Conservation (phyloP, 805 yeast species). For the Schwanniomyces polymorphus region DNA sequence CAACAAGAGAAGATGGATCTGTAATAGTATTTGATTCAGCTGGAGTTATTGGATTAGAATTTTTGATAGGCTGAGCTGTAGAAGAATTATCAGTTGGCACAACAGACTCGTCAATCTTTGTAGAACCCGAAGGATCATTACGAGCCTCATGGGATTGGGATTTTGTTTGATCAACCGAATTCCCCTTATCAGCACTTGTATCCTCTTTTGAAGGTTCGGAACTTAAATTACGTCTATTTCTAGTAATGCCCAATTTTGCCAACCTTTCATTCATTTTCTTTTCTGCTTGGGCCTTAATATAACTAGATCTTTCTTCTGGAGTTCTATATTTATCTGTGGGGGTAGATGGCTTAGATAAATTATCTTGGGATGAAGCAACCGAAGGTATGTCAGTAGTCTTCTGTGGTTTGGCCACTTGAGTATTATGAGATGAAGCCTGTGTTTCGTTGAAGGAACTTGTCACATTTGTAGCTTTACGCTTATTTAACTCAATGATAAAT, state of each 20-base stretch:
- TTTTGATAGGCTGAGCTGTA: background rate
- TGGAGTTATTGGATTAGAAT: background rate
- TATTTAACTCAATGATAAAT: conserved; percentile 57
- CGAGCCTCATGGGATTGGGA: background rate
- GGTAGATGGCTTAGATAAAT: background rate
- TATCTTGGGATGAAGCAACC: conserved; percentile 5
- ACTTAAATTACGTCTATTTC: conserved; percentile 25
- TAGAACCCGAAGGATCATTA: background rate
- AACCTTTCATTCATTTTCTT: conserved; percentile 80
- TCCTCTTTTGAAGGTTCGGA: background rate
- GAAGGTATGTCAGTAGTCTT: conserved; percentile 9
- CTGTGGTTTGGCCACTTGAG: conserved; percentile 1
- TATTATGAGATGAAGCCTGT: conserved; percentile 1
- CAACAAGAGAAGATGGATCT: background rate
- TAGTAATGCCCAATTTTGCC: conserved; percentile 73
- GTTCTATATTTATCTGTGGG: conserved; percentile 30
- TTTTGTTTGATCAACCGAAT: too few species aligned
- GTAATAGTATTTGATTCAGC: background rate
- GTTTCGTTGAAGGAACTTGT: too few species aligned
- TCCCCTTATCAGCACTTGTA: background rate
- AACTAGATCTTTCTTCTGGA: conserved; percentile 73
- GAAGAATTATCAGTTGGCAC: too few species aligned
- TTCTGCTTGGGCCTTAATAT: conserved; percentile 74
- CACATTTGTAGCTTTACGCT: background rate
- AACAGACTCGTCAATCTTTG: background rate